Percentiles rank a stretch among this genome's conserved stretches.
These are phyloP conservation scores for Entomortierella lignicola DNA, from an alignment of 192 early-diverging fungal species.

Conservation along the genomic window DNA sequence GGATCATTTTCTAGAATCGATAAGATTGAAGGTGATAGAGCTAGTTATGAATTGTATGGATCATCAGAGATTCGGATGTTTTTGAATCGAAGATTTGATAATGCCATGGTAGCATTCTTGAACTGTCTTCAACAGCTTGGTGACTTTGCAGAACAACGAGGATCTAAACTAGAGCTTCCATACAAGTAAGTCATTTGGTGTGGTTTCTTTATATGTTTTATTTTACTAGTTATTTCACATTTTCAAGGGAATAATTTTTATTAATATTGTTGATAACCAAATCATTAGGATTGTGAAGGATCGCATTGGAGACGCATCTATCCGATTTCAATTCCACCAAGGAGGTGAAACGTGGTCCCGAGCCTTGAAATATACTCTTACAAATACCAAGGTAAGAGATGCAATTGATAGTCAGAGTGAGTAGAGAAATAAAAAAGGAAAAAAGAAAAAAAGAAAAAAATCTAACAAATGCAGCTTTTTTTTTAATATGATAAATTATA, in stretches of 20 bases:
- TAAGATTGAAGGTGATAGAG: constrained; percentile 78
- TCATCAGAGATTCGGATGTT: constrained; percentile 86
- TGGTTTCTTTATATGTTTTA: not conserved
- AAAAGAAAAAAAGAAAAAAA: not conserved
- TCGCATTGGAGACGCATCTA: constrained; percentile 85
- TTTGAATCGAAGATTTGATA: constrained; percentile 87
- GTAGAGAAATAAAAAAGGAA: not conserved
- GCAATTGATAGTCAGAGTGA: not conserved
- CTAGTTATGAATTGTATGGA: constrained; percentile 88
- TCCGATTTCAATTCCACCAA: constrained; percentile 87
- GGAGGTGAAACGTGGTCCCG: constrained; percentile 95
- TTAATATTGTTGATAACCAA: not conserved
- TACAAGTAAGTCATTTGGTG: constrained; percentile 70
- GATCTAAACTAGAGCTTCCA: constrained; percentile 82
- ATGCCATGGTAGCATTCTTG: constrained; percentile 89
- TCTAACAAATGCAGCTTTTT: no score
- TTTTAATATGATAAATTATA: no score
- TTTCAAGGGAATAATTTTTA: no score
- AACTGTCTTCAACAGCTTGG: constrained; percentile 91
- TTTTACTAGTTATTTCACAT: no score
- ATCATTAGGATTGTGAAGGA: constrained; percentile 83
- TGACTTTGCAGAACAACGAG: constrained; percentile 79
- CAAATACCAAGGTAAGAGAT: constrained; percentile 76
- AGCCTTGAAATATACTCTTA: constrained; percentile 89
- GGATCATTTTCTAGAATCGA: constrained; percentile 94